phyloP scores from a whole-genome alignment of 306 rosid species.

The Castanea sativa region DNA sequence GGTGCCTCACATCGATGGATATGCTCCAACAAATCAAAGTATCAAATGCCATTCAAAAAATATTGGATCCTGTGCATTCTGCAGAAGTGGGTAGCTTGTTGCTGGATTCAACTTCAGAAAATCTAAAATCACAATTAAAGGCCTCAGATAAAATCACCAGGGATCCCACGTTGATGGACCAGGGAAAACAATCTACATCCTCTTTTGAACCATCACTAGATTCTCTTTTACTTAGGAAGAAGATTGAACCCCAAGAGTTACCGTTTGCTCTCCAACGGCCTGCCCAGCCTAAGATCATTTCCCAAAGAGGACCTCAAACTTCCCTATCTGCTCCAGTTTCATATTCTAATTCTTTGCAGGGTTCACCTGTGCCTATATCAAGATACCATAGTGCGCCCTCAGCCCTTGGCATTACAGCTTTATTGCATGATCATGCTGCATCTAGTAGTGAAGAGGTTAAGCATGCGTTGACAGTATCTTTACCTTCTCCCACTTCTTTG shows the following conservation, averaged over 20 bases:
- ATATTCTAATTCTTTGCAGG: conserved; percentile 52
- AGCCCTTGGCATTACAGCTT: conserved; percentile 81
- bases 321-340: conserved; percentile 55
- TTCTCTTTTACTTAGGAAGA: conserved; percentile 19
- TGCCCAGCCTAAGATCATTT: conserved; percentile 65
- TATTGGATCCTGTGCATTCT: conserved; percentile 36
- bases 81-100: conserved; percentile 30
- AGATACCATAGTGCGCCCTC: conserved; percentile 70
- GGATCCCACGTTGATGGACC: conserved; percentile 21
- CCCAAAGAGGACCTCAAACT: conserved; percentile 55
- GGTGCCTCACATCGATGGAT: conserved; percentile 12
- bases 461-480: conserved; percentile 34
- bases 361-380: conserved; percentile 55
- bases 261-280: conserved; percentile 56
- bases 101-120: conserved; percentile 41
- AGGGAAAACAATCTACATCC: conserved; percentile 29
- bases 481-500: conserved; percentile 16
- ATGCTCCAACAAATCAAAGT: conserved; percentile 30
- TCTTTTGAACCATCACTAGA: conserved; percentile 21
- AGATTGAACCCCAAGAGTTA: conserved; percentile 43
- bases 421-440: conserved; percentile 70
- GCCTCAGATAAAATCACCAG: conserved; percentile 28
- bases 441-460: conserved; percentile 36
- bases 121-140: conserved; percentile 32
- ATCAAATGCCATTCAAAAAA: conserved; percentile 53